These are phyloP conservation scores for Cladosporium colombiae DNA, from an alignment of 2,329 filamentous ascomycete genomes.

Conservation along the genomic window DNA sequence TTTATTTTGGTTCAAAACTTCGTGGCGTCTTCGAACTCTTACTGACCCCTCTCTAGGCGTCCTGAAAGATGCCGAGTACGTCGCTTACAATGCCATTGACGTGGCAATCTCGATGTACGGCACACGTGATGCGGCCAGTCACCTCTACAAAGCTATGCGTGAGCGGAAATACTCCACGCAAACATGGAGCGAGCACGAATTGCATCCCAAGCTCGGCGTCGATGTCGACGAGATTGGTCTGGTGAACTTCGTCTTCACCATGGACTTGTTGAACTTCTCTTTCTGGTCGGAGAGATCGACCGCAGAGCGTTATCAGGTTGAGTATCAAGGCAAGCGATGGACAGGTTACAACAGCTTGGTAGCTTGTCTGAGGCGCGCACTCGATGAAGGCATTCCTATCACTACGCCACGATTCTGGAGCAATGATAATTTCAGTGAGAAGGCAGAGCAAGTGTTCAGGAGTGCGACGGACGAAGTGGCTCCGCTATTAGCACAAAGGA, in stretches of 20 bases:
- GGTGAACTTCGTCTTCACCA: constrained; percentile 91
- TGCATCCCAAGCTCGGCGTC: constrained; percentile 70
- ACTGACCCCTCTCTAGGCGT: constrained; percentile 58
- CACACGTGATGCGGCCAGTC: constrained; percentile 77
- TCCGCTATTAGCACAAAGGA: constrained; percentile 58
- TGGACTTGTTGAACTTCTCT: constrained; percentile 93
- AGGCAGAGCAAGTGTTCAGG: constrained; percentile 76
- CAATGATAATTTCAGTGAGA: constrained; percentile 53
- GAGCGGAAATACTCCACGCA: constrained; percentile 79
- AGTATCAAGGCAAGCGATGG: constrained; percentile 79
- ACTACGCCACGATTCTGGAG: constrained; percentile 85
- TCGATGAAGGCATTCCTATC: constrained; percentile 90
- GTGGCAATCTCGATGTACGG: constrained; percentile 82
- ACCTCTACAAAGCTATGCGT: constrained; percentile 80
- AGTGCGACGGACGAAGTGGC: constrained; percentile 85
- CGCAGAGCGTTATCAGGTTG: constrained; percentile 75
- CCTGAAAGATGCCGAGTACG: constrained; percentile 76
- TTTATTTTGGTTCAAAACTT: no score
- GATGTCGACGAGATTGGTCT: constrained; percentile 35
- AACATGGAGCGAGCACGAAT: constrained; percentile 83
- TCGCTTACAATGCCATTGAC: constrained; percentile 91
- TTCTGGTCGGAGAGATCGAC: constrained; percentile 82
- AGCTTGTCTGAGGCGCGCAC: constrained; percentile 78
- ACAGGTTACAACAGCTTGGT: constrained; percentile 96
- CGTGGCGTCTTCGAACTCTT: not conserved